Conservation (phyloP, 2,329 filamentous ascomycete genomes). For the Fonsecaea pedrosoi region DNA sequence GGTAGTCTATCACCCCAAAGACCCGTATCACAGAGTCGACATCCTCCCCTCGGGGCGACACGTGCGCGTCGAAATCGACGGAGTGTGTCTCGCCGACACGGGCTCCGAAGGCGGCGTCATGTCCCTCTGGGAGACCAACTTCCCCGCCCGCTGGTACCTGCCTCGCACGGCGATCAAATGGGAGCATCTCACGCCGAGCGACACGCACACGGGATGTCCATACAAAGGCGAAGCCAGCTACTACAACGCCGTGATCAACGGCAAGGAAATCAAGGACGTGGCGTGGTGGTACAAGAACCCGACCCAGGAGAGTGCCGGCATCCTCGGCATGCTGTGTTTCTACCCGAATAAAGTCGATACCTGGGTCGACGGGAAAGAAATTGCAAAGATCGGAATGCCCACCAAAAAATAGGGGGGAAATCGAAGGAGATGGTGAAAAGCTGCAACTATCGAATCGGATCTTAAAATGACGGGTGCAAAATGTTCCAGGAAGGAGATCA, state of each 20-base stretch:
- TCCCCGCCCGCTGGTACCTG: slow-evolving; percentile 40
- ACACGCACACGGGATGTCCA: slow-evolving; percentile 40
- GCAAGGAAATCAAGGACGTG: slow-evolving; percentile 39
- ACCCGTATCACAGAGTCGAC: slow-evolving; percentile 41
- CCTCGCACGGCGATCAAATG: slow-evolving; percentile 39
- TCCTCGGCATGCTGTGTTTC: slow-evolving; percentile 39
- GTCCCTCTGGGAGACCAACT: slow-evolving; percentile 40
- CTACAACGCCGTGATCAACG: slow-evolving; percentile 39
- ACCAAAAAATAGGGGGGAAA: slow-evolving; percentile 8
- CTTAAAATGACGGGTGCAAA: background rate
- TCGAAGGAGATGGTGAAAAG: background rate
- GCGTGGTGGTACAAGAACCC: slow-evolving; percentile 41
- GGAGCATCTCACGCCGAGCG: slow-evolving; percentile 34
- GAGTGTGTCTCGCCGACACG: slow-evolving; percentile 38
- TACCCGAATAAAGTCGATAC: slow-evolving; percentile 41
- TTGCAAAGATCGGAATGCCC: slow-evolving; percentile 31
- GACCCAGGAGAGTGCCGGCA: slow-evolving; percentile 32
- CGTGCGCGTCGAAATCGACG: slow-evolving; percentile 37
- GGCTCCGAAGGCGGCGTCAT: slow-evolving; percentile 37
- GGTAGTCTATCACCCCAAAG: slow-evolving; percentile 39
- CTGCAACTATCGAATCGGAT: slow-evolving; percentile 1
- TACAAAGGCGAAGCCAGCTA: slow-evolving; percentile 41
- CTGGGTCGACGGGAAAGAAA: slow-evolving; percentile 37
- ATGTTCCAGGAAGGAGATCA: too few relatives aligned
- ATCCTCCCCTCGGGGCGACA: slow-evolving; percentile 37